These are phyloP conservation scores for Gymnopus androsaceus DNA, from an alignment of 1,284 basidiomycete species.

Conservation along the genomic window DNA sequence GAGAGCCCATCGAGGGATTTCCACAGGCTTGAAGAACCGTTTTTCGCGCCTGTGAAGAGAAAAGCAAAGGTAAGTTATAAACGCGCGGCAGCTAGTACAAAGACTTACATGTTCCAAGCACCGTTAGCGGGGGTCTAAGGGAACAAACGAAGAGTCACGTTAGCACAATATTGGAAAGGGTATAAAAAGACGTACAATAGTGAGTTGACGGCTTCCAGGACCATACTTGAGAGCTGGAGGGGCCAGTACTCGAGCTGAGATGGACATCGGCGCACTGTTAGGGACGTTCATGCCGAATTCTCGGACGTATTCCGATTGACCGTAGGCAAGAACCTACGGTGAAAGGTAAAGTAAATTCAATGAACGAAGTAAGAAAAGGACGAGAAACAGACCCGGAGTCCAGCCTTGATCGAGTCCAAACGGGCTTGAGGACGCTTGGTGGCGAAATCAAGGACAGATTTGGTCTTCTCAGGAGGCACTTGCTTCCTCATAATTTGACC, in stretches of 20 bases:
- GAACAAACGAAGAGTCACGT: background rate
- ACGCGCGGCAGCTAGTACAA: no score
- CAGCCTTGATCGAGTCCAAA: constrained; percentile 57
- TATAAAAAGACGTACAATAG: background rate
- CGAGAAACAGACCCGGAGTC: constrained; percentile 41
- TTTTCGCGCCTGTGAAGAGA: constrained; percentile 57
- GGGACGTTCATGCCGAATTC: constrained; percentile 67
- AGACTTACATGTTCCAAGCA: constrained; percentile 7
- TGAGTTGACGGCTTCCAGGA: constrained; percentile 35
- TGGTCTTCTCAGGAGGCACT: constrained; percentile 67
- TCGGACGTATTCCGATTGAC: constrained; percentile 71
- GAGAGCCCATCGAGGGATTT: constrained; percentile 58
- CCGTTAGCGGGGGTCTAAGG: constrained; percentile 1
- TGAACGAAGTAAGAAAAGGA: background rate
- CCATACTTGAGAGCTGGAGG: constrained; percentile 53
- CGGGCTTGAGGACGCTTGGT: constrained; percentile 67
- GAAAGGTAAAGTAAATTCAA: background rate
- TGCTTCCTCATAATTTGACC: constrained; percentile 79
- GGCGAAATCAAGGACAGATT: constrained; percentile 68
- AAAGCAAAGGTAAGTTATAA: background rate
- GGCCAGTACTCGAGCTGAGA: constrained; percentile 4
- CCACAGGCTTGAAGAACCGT: constrained; percentile 54
- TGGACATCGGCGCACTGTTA: constrained; percentile 38
- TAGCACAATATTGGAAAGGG: background rate
- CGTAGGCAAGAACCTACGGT: constrained; percentile 64